A percentile compares a stretch with the other conserved stretches of the same genome.
Conservation (phyloP, 1,284 basidiomycete species). For the Bjerkandera adusta region DNA sequence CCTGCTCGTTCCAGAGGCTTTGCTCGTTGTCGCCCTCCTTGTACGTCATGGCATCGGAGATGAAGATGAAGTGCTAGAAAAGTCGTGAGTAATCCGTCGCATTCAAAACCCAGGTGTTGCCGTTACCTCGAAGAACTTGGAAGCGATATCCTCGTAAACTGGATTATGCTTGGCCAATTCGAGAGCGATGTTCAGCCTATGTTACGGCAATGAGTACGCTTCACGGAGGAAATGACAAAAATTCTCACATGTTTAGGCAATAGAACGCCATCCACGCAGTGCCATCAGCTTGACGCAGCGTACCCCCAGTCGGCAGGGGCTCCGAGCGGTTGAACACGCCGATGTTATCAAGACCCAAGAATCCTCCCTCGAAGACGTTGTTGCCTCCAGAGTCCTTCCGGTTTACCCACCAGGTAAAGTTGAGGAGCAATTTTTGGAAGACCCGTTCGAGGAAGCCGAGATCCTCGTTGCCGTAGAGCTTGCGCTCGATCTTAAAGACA, state of each 20-base stretch:
- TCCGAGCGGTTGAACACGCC: slow-evolving; percentile 98
- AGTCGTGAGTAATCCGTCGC: slow-evolving; percentile 6
- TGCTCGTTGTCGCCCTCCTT: slow-evolving; percentile 71
- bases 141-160: slow-evolving; percentile 99
- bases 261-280: slow-evolving; percentile 99
- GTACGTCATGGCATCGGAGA: slow-evolving; percentile 97
- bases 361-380: slow-evolving; percentile 98
- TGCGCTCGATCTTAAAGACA: slow-evolving; percentile 97
- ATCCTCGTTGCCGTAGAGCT: slow-evolving; percentile 90
- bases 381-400: slow-evolving; percentile 93
- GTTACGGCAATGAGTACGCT: not conserved
- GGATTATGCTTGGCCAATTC: slow-evolving; percentile 97
- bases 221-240: not conserved
- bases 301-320: slow-evolving; percentile 90
- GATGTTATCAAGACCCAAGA: slow-evolving; percentile 97
- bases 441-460: slow-evolving; percentile 93
- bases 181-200: slow-evolving; percentile 92
- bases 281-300: slow-evolving; percentile 92
- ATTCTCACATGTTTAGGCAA: slow-evolving; percentile 84
- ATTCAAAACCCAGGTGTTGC: slow-evolving; percentile 18
- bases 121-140: slow-evolving; percentile 94
- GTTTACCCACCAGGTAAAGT: slow-evolving; percentile 99
- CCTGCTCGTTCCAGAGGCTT: slow-evolving; percentile 93
- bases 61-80: slow-evolving; percentile 90
- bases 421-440: slow-evolving; percentile 95